Conservation (phyloP, 805 yeast genomes). For the Saccharomyces kudriavzevii region DNA sequence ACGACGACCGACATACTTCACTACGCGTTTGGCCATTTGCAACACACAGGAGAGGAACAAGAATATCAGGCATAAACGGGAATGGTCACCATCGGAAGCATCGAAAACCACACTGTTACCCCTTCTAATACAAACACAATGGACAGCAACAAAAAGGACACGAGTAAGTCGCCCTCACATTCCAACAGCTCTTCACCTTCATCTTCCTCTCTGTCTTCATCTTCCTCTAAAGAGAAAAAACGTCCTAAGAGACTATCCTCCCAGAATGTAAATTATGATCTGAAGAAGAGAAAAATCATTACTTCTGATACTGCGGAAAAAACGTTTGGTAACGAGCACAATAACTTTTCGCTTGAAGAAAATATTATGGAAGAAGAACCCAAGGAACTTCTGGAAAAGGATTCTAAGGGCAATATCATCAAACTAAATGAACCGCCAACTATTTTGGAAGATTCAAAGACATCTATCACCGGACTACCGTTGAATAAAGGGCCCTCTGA, state of each 20-base stretch:
- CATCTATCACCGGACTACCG: conserved; percentile 66
- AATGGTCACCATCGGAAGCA: background rate
- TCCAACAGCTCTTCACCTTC: conserved; percentile 2
- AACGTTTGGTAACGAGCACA: background rate
- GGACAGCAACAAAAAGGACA: background rate
- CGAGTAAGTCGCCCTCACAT: background rate
- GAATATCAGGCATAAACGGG: background rate
- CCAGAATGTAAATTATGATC: conserved; percentile 26
- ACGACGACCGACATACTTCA: too few relatives aligned
- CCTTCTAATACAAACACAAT: background rate
- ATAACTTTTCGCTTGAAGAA: background rate
- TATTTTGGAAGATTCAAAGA: conserved; percentile 40
- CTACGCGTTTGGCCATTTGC: background rate
- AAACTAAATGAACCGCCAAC: conserved; percentile 46
- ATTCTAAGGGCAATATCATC: conserved; percentile 15
- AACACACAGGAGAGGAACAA: background rate
- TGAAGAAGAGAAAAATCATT: conserved; percentile 27
- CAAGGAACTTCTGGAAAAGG: conserved; percentile 9
- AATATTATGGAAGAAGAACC: background rate
- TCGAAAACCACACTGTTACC: background rate
- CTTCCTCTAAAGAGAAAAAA: conserved; percentile 5
- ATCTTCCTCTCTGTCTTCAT: conserved; percentile 4
- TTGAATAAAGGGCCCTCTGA: conserved; percentile 60
- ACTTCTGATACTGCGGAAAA: conserved; percentile 16
- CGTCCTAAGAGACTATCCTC: conserved; percentile 27